Conservation (phyloP, 2,329 filamentous ascomycete species). For the Bipolaris sorokiniana region DNA sequence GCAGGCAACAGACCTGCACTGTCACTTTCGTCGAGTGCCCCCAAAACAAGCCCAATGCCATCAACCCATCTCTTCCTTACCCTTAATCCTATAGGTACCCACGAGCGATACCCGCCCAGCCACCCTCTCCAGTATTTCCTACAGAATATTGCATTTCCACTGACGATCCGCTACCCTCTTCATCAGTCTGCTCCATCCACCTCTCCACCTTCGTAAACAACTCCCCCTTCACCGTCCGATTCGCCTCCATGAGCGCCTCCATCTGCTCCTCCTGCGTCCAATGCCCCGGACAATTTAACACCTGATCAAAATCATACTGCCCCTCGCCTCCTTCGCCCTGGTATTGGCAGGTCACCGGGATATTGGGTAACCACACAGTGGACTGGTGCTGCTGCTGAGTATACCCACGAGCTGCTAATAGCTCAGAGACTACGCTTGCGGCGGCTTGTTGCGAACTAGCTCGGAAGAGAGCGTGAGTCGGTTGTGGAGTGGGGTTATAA, state of each 20-base stretch:
- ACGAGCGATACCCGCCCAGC: neutral
- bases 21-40: neutral
- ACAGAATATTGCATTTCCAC: neutral
- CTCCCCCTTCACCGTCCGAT: neutral
- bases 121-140: neutral
- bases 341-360: slow-evolving; percentile 1
- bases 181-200: neutral
- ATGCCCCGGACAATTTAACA: neutral
- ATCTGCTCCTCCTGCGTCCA: neutral
- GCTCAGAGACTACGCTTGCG: neutral
- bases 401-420: neutral
- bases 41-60: neutral
- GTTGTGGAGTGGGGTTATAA: neutral
- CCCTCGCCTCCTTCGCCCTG: neutral
- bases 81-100: too few species aligned
- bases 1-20: neutral
- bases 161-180: neutral
- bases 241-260: slow-evolving; percentile 6
- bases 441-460: slow-evolving; percentile 3
- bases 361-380: neutral
- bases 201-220: neutral
- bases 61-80: neutral
- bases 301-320: neutral
- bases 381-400: neutral
- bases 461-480: neutral